Conservation (phyloP, 2,329 filamentous ascomycete genomes). For the Ophiostoma ulmi region DNA sequence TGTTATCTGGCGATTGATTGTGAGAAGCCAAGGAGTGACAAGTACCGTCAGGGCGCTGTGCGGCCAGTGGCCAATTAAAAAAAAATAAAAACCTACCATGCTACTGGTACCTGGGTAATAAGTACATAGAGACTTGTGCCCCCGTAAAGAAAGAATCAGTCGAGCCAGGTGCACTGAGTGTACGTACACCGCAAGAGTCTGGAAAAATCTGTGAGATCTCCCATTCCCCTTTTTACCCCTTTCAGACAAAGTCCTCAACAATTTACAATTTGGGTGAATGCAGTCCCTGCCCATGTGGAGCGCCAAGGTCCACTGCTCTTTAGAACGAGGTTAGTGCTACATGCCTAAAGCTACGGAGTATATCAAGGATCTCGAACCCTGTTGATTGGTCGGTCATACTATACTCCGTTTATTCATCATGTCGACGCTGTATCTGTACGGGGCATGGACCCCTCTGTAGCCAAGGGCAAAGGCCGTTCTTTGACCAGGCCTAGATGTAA, state of each 20-base stretch:
- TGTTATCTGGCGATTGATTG: conserved; percentile 4
- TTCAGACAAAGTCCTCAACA: conserved; percentile 17
- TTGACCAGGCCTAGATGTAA: conserved; percentile 8
- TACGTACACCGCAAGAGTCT: conserved; percentile 12
- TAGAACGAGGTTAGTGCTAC: neutral
- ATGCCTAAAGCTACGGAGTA: conserved; percentile 4
- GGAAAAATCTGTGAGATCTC: conserved; percentile 3
- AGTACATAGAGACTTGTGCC: neutral
- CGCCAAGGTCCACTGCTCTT: conserved; percentile 10
- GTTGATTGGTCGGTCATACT: conserved; percentile 13
- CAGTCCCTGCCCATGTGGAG: conserved; percentile 14
- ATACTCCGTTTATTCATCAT: conserved; percentile 13
- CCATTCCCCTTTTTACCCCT: conserved; percentile 13
- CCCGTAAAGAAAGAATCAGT: neutral
- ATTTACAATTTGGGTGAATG: conserved; percentile 12
- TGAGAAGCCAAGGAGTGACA: neutral
- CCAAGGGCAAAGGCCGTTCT: neutral
- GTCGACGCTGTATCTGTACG: conserved; percentile 6
- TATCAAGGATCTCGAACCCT: conserved; percentile 12
- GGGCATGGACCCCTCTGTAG: conserved; percentile 8
- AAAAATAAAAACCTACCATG: neutral
- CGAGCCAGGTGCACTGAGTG: neutral
- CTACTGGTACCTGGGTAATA: neutral
- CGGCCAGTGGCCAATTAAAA: neutral
- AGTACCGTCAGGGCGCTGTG: neutral